These are phyloP conservation scores for Hirschfeldia incana DNA, from an alignment of 345 rosid species.

Conservation along the genomic window DNA sequence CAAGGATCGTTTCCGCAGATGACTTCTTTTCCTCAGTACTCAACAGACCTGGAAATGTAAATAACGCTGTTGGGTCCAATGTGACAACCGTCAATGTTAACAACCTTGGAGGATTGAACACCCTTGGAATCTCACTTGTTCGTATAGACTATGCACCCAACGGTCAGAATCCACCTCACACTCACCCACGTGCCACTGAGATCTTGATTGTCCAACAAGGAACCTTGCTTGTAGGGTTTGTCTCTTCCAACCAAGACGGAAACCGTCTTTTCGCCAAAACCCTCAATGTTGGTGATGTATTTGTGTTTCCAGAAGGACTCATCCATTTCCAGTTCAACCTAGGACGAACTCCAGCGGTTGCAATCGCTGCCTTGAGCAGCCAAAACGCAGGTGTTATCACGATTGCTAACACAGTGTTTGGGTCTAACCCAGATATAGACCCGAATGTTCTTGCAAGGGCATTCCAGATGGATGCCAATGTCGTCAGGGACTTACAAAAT, in stretches of 20 bases:
- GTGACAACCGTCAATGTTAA: constrained; percentile 28
- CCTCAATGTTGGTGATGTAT: constrained; percentile 29
- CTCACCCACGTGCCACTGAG: constrained; percentile 28
- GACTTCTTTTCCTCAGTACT: constrained; percentile 21
- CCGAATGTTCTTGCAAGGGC: constrained; percentile 29
- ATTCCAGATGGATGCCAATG: constrained; percentile 27
- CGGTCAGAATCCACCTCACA: constrained; percentile 38
- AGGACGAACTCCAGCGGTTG: constrained; percentile 35
- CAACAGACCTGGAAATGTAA: constrained; percentile 19
- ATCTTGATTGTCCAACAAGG: constrained; percentile 39
- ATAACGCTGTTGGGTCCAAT: constrained; percentile 15
- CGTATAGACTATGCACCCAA: constrained; percentile 39
- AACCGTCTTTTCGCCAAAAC: constrained; percentile 32
- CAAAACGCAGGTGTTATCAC: constrained; percentile 34
- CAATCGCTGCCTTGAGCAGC: constrained; percentile 34
- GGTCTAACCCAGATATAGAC: constrained; percentile 30
- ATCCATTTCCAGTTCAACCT: constrained; percentile 47
- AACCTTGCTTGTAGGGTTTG: constrained; percentile 43
- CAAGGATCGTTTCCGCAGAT: constrained; percentile 1
- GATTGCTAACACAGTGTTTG: constrained; percentile 33
- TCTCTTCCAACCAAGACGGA: constrained; percentile 43
- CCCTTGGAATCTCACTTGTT: too few species aligned
- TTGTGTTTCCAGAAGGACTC: constrained; percentile 36
- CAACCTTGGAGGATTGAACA: constrained; percentile 40
- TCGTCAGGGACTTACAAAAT: constrained; percentile 17